Conservation (phyloP, 352 stramenopile species). For the Pythium monospermum region DNA sequence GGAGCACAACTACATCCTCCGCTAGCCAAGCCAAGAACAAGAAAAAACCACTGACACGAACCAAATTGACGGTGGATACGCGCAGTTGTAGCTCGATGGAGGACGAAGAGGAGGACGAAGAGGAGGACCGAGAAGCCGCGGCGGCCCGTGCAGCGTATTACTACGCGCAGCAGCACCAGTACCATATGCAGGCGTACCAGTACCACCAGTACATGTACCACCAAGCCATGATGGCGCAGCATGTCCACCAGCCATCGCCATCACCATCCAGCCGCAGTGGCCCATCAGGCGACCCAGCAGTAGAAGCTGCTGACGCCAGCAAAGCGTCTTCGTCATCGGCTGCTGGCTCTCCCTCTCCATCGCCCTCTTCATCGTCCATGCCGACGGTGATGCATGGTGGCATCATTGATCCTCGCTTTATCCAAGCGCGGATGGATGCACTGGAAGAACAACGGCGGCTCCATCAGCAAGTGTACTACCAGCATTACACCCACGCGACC, state of each 20-base stretch:
- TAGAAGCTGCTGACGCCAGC: background rate
- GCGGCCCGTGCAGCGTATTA: conserved; percentile 17
- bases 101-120: background rate
- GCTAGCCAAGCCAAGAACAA: background rate
- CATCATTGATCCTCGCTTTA: conserved; percentile 57
- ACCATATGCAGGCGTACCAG: conserved; percentile 42
- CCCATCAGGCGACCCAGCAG: background rate
- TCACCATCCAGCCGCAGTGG: background rate
- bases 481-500: conserved; percentile 36
- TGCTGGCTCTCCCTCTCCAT: background rate
- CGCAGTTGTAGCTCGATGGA: too few relatives aligned
- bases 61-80: too few relatives aligned
- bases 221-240: conserved; percentile 41
- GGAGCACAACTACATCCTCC: conserved; percentile 2
- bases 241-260: conserved; percentile 19
- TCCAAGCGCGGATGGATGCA: conserved; percentile 47
- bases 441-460: conserved; percentile 45
- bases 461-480: conserved; percentile 53
- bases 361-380: background rate
- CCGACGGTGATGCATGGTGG: conserved; percentile 26
- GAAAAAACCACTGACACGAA: background rate
- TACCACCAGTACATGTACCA: conserved; percentile 66
- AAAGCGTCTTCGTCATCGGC: background rate
- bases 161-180: conserved; percentile 26
- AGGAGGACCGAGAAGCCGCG: conserved; percentile 7